Conservation (phyloP, 805 yeast genomes). For the Lipomyces chichibuensis region DNA sequence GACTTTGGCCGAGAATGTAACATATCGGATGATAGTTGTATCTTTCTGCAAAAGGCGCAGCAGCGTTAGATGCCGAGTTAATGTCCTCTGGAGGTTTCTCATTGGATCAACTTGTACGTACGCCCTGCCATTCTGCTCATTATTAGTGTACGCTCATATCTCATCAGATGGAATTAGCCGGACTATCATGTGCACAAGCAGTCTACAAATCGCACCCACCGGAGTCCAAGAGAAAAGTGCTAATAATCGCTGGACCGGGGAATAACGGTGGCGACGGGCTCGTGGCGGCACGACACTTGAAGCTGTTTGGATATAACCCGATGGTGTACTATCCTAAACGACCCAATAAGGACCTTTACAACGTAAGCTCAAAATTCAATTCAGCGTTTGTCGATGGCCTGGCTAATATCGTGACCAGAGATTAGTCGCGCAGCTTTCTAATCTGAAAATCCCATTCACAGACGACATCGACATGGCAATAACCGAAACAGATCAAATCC, state of each 20-base stretch:
- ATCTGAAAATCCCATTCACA: conserved; percentile 65
- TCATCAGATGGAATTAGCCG: conserved; percentile 87
- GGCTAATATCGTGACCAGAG: conserved; percentile 42
- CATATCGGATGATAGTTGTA: conserved; percentile 17
- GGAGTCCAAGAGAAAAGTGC: conserved; percentile 48
- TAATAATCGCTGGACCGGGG: conserved; percentile 91
- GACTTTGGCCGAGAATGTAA: not conserved
- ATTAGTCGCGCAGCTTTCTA: conserved; percentile 66
- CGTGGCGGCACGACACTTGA: conserved; percentile 91
- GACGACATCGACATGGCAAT: conserved; percentile 47
- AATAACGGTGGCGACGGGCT: conserved; percentile 95
- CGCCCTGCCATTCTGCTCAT: not conserved
- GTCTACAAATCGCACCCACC: conserved; percentile 71
- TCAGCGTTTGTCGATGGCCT: conserved; percentile 3
- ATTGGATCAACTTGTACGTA: conserved; percentile 67
- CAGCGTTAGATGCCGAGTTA: conserved; percentile 77
- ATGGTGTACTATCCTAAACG: conserved; percentile 77
- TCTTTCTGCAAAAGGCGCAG: conserved; percentile 56
- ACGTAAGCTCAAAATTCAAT: conserved; percentile 5
- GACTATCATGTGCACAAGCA: conserved; percentile 90
- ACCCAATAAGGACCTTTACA: conserved; percentile 51
- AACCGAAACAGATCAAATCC: conserved; percentile 52
- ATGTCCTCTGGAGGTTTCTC: conserved; percentile 85
- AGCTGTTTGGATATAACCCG: conserved; percentile 77
- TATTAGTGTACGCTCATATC: conserved; percentile 39